Evolutionary conservation across 805 yeast species (phyloP).

Genomic region (Metschnikowia proteae): DNA sequence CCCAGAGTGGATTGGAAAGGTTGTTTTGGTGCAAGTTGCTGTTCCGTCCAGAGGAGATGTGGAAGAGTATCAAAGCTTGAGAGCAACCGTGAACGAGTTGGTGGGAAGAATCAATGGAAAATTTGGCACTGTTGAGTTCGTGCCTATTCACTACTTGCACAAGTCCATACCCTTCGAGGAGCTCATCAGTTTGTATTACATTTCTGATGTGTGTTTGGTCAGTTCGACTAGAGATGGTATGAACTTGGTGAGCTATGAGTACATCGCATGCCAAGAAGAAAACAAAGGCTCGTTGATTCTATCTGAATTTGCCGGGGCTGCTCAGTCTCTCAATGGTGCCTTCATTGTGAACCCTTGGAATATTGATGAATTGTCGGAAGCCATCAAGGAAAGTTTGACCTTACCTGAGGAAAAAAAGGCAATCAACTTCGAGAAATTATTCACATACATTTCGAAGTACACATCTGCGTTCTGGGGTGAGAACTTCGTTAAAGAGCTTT

Average conservation of each 20-base stretch:
- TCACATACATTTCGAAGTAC: constrained; percentile 84
- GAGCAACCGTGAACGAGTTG: constrained; percentile 92
- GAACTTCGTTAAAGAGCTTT: constrained; percentile 84
- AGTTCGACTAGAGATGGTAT: constrained; percentile 97
- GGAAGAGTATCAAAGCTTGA: constrained; percentile 90
- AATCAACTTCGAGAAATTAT: constrained; percentile 77
- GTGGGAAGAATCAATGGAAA: constrained; percentile 96
- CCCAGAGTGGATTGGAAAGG: constrained; percentile 98
- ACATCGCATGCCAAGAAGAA: constrained; percentile 89
- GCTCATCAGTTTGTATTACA: constrained; percentile 78
- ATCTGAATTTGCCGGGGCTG: constrained; percentile 99
- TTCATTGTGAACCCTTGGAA: constrained; percentile 97
- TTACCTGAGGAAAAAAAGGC: constrained; percentile 75
- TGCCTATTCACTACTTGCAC: constrained; percentile 96
- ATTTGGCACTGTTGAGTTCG: constrained; percentile 95
- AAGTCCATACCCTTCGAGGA: constrained; percentile 88
- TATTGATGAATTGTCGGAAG: constrained; percentile 85
- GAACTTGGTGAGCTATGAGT: constrained; percentile 95
- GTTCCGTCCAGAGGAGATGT: constrained; percentile 98
- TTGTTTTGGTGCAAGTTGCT: constrained; percentile 91
- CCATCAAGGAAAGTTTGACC: constrained; percentile 83
- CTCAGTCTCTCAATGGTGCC: constrained; percentile 94
- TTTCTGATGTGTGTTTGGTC: constrained; percentile 88
- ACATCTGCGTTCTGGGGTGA: constrained; percentile 98
- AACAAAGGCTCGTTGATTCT: constrained; percentile 82